Conservation (phyloP, 495 filamentous ascomycete genomes). For the Neurospora cerealis region DNA sequence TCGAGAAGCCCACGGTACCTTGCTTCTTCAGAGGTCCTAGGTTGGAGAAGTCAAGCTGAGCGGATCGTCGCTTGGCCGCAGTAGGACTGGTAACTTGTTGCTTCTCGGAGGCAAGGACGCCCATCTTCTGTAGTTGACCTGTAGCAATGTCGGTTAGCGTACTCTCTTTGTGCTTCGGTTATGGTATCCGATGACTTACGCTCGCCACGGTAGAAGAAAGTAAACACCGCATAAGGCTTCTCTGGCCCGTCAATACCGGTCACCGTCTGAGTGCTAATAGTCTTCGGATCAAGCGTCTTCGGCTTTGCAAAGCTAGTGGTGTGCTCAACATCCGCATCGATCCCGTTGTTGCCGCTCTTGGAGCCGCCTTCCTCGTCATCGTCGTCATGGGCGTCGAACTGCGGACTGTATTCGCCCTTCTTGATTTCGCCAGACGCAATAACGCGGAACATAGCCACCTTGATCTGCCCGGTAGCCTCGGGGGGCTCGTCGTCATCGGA, state of each 20-base stretch:
- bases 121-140: slow-evolving; percentile 95
- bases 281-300: slow-evolving; percentile 91
- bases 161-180: neutral
- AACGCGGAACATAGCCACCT: slow-evolving; percentile 92
- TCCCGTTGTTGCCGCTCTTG: slow-evolving; percentile 28
- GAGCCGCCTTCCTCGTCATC: slow-evolving; percentile 54
- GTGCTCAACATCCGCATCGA: slow-evolving; percentile 74
- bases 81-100: slow-evolving; percentile 43
- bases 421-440: slow-evolving; percentile 95
- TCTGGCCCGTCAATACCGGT: slow-evolving; percentile 96
- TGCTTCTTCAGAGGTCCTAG: slow-evolving; percentile 75
- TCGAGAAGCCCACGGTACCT: slow-evolving; percentile 79
- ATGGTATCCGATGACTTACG: slow-evolving; percentile 47
- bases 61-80: slow-evolving; percentile 58
- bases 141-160: slow-evolving; percentile 8
- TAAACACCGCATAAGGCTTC: slow-evolving; percentile 92
- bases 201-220: slow-evolving; percentile 95
- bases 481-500: slow-evolving; percentile 84
- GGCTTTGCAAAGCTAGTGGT: slow-evolving; percentile 98
- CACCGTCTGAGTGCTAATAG: slow-evolving; percentile 95
- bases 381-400: slow-evolving; percentile 94
- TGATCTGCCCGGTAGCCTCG: slow-evolving; percentile 95
- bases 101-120: slow-evolving; percentile 59
- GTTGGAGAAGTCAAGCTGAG: slow-evolving; percentile 70
- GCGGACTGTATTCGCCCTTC: slow-evolving; percentile 92